Evolutionary conservation across 352 stramenopile species (phyloP), one percentile per base, ranked within the genome.

Genomic region (Pythium plurisporium): DNA sequence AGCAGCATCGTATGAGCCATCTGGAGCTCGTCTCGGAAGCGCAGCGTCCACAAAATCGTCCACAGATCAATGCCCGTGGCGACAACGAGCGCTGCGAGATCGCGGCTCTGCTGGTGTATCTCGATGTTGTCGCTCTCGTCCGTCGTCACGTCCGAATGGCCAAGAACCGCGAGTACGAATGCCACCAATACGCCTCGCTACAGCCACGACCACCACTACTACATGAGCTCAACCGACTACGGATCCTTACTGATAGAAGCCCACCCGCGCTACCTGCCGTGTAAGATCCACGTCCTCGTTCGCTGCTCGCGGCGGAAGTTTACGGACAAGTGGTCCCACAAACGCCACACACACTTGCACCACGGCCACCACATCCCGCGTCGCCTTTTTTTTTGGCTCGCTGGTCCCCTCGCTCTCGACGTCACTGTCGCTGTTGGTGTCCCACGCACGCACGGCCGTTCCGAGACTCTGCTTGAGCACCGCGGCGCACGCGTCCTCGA

Each of bases 401-500:
- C 20, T 44, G 34, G 22, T n/a, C n/a, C 31, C 12, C 51, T 44
- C 41, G 17, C 40, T 34, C 2, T 54, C 41, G 3, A 34, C 30
- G 31, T 69, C 54, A 27, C 38, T 36, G 2, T 62, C 37, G 17
- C 29, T 58, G 48, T 31, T 69, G 5, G 73, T 47, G 25, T 34
- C 14, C 8, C 30, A 37, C 26, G 26, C 33, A n/a, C 27, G 5
- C 4, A 12, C 30, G 30, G 44, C 9, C 25, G 12, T 22, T n/a
- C 5, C 5, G 19, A 67, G 50, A 34, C 60, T 55, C 26, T 59
- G 53, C 47, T 34, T 69, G n/a, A 87, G 45, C 30, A 89, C 75
- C 11, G 64, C 60, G 1, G 72, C 70, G 52, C 82, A 80, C 12
- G 75, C 59, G 61, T 88, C 79, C 65, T 89, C 79, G 23, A 89